phyloP scores from a whole-genome alignment of 2,329 filamentous ascomycete species.

The Penicillium sp. region DNA sequence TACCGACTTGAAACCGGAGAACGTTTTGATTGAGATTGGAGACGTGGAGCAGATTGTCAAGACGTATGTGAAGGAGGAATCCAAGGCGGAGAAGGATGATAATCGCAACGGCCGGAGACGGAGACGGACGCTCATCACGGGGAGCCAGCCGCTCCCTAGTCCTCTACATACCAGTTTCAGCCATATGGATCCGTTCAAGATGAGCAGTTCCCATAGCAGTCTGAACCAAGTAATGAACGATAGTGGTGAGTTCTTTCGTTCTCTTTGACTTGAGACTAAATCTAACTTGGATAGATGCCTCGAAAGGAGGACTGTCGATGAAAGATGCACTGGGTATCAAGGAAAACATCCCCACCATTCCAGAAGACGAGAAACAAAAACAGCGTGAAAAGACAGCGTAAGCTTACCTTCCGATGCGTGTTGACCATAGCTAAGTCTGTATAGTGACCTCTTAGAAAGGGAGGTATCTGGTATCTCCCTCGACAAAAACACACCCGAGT shows the following conservation, averaged over 20 bases:
- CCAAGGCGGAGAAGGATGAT: constrained; percentile 67
- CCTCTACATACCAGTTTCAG: constrained; percentile 91
- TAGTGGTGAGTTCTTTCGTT: constrained; percentile 43
- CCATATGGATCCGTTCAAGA: constrained; percentile 64
- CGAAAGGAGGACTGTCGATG: constrained; percentile 54
- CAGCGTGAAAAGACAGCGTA: constrained; percentile 93
- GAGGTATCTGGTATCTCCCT: constrained; percentile 94
- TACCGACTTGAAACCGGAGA: constrained; percentile 95
- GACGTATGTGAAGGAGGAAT: constrained; percentile 76
- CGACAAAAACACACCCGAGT: constrained; percentile 60
- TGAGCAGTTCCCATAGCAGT: constrained; percentile 64
- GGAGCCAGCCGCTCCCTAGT: constrained; percentile 91
- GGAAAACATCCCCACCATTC: constrained; percentile 28
- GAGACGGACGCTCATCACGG: constrained; percentile 89
- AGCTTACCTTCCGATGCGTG: constrained; percentile 37
- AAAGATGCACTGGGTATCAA: constrained; percentile 50
- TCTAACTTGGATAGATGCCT: constrained; percentile 50
- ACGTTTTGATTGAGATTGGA: constrained; percentile 96
- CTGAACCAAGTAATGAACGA: constrained; percentile 82
- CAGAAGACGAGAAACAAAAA: constrained; percentile 64
- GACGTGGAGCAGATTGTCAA: constrained; percentile 99
- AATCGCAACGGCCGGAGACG: constrained; percentile 87
- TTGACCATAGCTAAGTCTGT: not conserved
- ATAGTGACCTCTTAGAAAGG: constrained; percentile 79
- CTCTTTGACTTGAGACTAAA: constrained; percentile 36